Evolutionary conservation across 2,329 filamentous ascomycete species (phyloP), one percentile per base, ranked within the genome.

Genomic region (Aaosphaeria pasadenensis): DNA sequence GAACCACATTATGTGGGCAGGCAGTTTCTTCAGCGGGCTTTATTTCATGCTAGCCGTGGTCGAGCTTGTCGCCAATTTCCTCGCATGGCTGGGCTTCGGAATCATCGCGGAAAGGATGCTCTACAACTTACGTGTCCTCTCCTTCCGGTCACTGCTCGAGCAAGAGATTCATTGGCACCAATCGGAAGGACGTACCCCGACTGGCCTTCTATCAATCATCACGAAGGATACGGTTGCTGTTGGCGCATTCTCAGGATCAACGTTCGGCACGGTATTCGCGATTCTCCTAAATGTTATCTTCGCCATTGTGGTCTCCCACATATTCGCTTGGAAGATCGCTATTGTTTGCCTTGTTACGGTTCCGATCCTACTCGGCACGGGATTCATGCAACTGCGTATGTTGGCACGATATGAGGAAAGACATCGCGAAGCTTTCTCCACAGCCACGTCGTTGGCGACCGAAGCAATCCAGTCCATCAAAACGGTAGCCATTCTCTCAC

Each of bases 241-340:
- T 17, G 83, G 82, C 39, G 84, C 83, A 1, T 77, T 91, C 52
- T 86, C 82, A 46, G 87, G 87, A 7, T 86, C 83, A 4, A 85
- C 87, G 36, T 76, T 89, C 46, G 85, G 87, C 5, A 87, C 83
- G 0, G 70, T 88, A 17, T 82, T 89, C 48, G 84, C 85, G 0
- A 85, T 88, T 24, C 56, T 79, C 3, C 78, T 89, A 52, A 89
- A 87, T 64, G 81, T 89, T 30, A 53, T 89, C 11, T 82, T 80
- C 0, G 85, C 84, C 1, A 83, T 89, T 46, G 80, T 87, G 31
- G 63, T 90, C 7, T 83, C 86, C 0, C 85, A 88, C 52, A 81
- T 88, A 40, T 75, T 91, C 42, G 85, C 85, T 3, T 91, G 87
- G 88, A 86, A 82, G 59, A 88, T 91, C 51, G 86, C 86, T 0